phyloP scores from a whole-genome alignment of 768 basidiomycete genomes.

The Boletus sp. region DNA sequence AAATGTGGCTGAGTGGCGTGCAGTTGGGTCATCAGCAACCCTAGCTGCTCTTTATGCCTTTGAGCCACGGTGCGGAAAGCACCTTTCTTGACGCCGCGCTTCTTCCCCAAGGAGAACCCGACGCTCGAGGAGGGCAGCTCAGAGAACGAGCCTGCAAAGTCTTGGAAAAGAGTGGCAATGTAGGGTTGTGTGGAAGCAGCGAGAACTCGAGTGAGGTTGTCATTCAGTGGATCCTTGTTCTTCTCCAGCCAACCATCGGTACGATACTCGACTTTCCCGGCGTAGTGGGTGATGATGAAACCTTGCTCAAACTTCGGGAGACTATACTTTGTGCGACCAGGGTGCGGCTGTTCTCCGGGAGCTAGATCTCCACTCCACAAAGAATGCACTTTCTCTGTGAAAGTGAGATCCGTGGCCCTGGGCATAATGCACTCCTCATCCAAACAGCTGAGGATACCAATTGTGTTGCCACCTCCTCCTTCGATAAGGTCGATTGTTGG shows the following conservation, averaged over 20 bases:
- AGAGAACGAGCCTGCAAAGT: conserved; percentile 56
- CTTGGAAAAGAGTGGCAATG: conserved; percentile 80
- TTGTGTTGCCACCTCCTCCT: conserved; percentile 57
- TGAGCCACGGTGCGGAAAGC: conserved; percentile 96
- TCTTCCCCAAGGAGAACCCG: conserved; percentile 50
- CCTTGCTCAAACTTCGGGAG: conserved; percentile 89
- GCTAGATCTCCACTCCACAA: conserved; percentile 59
- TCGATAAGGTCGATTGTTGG: conserved; percentile 99
- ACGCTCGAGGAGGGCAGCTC: conserved; percentile 34
- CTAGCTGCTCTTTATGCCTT: conserved; percentile 92
- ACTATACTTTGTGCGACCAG: conserved; percentile 80
- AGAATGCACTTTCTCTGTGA: conserved; percentile 86
- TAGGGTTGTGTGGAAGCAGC: conserved; percentile 80
- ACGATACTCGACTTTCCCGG: conserved; percentile 93
- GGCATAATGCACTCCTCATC: conserved; percentile 99
- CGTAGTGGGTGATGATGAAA: conserved; percentile 95
- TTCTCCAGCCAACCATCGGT: conserved; percentile 98
- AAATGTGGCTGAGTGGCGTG: conserved; percentile 97
- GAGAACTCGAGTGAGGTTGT: conserved; percentile 88
- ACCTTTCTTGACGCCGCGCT: conserved; percentile 85
- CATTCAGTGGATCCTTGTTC: conserved; percentile 98
- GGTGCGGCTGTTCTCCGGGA: conserved; percentile 53
- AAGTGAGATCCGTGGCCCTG: conserved; percentile 93
- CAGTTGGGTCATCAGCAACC: conserved; percentile 87
- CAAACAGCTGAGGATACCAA: conserved; percentile 89